Evolutionary conservation across 1,284 basidiomycete genomes (phyloP).

Genomic region (Neonothopanus nambi): DNA sequence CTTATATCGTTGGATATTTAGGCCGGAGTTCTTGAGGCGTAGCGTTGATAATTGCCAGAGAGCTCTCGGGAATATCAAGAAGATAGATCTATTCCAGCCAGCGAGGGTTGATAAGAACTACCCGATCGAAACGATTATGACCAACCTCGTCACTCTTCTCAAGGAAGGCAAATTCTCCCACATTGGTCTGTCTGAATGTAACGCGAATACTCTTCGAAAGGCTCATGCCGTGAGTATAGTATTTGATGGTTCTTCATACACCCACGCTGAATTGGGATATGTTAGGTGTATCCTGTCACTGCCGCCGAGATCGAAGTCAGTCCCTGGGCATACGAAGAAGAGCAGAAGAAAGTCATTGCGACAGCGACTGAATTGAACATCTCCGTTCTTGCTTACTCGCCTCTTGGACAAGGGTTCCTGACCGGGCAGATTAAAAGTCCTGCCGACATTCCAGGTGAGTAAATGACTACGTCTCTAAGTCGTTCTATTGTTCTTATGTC

Average conservation of each 20-base stretch:
- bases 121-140: constrained; percentile 38
- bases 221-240: constrained; percentile 36
- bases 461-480: neutral
- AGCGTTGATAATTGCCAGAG: constrained; percentile 40
- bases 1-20: constrained; percentile 18
- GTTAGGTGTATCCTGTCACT: neutral
- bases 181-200: constrained; percentile 55
- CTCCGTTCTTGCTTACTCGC: no score
- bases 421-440: constrained; percentile 47
- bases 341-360: no score
- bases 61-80: constrained; percentile 44
- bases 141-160: constrained; percentile 33
- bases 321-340: no score
- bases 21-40: constrained; percentile 36
- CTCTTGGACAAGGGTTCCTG: constrained; percentile 59
- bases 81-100: constrained; percentile 50
- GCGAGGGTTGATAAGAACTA: constrained; percentile 39
- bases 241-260: neutral
- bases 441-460: constrained; percentile 44
- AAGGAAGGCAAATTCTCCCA: no score
- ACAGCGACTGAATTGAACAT: no score
- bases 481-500: neutral
- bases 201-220: constrained; percentile 47
- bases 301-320: no score
- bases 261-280: neutral